A percentile compares a stretch with the other conserved stretches of the same genome.
These are phyloP conservation scores for Malassezia psittaci DNA, from an alignment of 1,284 basidiomycete genomes.

Conservation along the genomic window DNA sequence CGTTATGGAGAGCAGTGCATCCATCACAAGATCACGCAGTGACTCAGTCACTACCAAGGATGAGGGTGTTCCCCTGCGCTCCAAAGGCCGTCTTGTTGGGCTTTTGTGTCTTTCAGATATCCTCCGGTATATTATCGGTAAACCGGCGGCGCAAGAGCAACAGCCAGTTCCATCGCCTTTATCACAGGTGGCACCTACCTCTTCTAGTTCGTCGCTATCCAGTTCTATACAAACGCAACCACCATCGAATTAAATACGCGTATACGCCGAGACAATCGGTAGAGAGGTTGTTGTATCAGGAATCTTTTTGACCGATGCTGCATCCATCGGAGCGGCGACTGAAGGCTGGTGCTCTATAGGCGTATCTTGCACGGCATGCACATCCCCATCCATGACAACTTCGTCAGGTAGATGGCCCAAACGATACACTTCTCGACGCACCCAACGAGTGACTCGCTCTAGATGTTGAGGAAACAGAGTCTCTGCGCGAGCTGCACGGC, in stretches of 20 bases:
- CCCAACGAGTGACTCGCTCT: constrained; percentile 63
- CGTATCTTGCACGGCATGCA: constrained; percentile 10
- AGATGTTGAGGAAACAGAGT: constrained; percentile 54
- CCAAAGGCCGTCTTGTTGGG: constrained; percentile 24
- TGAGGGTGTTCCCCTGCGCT: background rate
- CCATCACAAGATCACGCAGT: background rate
- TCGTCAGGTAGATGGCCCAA: constrained; percentile 65
- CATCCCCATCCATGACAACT: constrained; percentile 26
- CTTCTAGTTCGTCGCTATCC: background rate
- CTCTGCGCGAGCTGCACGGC: constrained; percentile 48
- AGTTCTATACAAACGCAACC: no score
- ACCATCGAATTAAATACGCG: constrained; percentile 5
- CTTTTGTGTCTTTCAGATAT: constrained; percentile 43
- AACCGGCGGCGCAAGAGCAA: constrained; percentile 1
- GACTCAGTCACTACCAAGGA: background rate
- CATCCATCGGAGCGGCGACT: constrained; percentile 1
- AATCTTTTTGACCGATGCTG: background rate
- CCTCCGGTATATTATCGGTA: constrained; percentile 39
- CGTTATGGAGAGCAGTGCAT: background rate
- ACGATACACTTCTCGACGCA: constrained; percentile 65
- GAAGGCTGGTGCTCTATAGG: background rate
- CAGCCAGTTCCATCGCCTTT: background rate
- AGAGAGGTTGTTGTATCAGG: background rate
- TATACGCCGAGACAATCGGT: constrained; percentile 16
- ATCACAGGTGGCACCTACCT: background rate